Conservation (phyloP, 2,329 filamentous ascomycete species). For the Coniochaeta hoffmannii region DNA sequence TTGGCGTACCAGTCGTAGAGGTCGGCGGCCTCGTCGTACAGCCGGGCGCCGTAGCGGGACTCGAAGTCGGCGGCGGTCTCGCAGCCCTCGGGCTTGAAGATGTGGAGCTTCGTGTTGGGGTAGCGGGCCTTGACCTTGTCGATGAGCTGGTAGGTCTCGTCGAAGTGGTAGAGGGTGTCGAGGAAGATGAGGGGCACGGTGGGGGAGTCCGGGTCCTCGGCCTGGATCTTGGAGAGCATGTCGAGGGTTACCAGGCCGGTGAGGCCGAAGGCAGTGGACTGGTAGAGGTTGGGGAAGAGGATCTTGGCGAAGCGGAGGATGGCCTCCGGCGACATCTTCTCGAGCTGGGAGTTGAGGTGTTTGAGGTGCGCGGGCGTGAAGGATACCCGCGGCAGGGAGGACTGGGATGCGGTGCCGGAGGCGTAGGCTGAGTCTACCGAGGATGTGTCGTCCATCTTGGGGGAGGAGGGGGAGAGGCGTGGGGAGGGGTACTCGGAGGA, state of each 20-base stretch:
- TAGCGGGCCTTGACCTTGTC: conserved; percentile 71
- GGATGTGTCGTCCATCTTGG: conserved; percentile 29
- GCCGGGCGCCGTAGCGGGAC: conserved; percentile 67
- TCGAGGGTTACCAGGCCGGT: conserved; percentile 78
- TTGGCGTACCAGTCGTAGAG: conserved; percentile 97
- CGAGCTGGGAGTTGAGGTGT: conserved; percentile 84
- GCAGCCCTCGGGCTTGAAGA: conserved; percentile 78
- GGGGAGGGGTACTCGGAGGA: conserved; percentile 33
- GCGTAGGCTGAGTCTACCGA: conserved; percentile 78
- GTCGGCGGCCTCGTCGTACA: conserved; percentile 82
- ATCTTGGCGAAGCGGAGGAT: conserved; percentile 88
- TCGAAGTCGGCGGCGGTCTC: conserved; percentile 72
- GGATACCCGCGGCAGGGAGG: conserved; percentile 67
- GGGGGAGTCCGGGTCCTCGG: conserved; percentile 50
- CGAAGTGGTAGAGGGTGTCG: conserved; percentile 77
- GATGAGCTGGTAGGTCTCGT: conserved; percentile 67
- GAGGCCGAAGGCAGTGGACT: conserved; percentile 77
- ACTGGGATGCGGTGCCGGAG: conserved; percentile 51
- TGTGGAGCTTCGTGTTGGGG: conserved; percentile 71
- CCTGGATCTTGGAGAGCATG: conserved; percentile 71
- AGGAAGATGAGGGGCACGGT: conserved; percentile 68
- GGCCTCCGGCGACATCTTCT: conserved; percentile 81
- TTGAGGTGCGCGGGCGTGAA: conserved; percentile 84
- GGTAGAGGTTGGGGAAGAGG: conserved; percentile 82
- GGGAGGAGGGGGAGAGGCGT: conserved; percentile 25